These are phyloP conservation scores for Pecoramyces ruminantium DNA, from an alignment of 192 early-diverging fungal genomes.

Conservation along the genomic window DNA sequence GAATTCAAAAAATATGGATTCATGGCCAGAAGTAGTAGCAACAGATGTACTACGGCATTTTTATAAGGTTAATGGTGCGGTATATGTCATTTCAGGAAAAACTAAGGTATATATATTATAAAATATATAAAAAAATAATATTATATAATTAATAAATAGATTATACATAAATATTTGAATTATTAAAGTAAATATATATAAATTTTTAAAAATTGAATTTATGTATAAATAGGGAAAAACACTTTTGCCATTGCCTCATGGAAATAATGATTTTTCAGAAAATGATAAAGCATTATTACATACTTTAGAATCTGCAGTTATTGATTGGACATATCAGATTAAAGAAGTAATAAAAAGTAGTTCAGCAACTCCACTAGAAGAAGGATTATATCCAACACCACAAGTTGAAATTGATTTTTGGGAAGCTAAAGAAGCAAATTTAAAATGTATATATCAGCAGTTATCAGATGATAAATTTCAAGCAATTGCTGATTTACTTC, in stretches of 20 bases:
- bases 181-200: too few relatives aligned
- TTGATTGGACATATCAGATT: conserved; percentile 54
- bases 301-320: conserved; percentile 44
- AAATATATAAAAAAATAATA: background rate
- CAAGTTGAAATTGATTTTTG: conserved; percentile 51
- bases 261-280: conserved; percentile 22
- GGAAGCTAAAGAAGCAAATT: conserved; percentile 45
- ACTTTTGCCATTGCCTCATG: conserved; percentile 45
- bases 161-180: too few relatives aligned
- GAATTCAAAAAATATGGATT: conserved; percentile 41
- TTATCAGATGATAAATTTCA: conserved; percentile 45
- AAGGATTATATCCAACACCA: conserved; percentile 43
- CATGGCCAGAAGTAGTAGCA: conserved; percentile 51
- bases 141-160: too few relatives aligned
- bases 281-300: conserved; percentile 32
- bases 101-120: conserved; percentile 35
- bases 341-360: conserved; percentile 41
- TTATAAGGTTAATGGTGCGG: conserved; percentile 42
- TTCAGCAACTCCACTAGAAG: conserved; percentile 39
- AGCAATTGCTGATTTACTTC: conserved; percentile 29
- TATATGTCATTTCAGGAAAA: conserved; percentile 47
- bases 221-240: conserved; percentile 54
- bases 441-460: conserved; percentile 42
- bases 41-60: conserved; percentile 46
- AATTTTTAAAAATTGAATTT: too few relatives aligned